These are phyloP conservation scores for Leccinum barrowsii DNA, from an alignment of 768 basidiomycete genomes.

Conservation along the genomic window DNA sequence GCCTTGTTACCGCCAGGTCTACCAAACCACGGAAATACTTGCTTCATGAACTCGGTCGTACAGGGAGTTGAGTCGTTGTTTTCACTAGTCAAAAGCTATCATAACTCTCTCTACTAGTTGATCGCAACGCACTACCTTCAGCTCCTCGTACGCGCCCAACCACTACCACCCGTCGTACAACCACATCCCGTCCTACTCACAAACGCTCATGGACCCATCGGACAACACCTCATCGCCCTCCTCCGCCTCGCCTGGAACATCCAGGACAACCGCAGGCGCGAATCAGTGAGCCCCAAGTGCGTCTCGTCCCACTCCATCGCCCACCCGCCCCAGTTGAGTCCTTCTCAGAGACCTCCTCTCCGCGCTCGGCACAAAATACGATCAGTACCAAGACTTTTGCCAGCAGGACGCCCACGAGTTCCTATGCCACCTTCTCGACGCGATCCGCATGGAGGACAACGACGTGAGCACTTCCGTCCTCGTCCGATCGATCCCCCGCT, in stretches of 20 bases:
- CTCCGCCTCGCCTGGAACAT: slow-evolving; percentile 63
- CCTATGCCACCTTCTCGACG: slow-evolving; percentile 82
- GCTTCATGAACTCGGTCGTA: slow-evolving; percentile 94
- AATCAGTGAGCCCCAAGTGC: slow-evolving; percentile 65
- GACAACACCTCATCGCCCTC: slow-evolving; percentile 53
- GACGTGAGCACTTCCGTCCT: slow-evolving; percentile 52
- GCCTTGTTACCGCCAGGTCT: slow-evolving; percentile 71
- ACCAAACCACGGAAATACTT: slow-evolving; percentile 83
- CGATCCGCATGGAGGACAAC: slow-evolving; percentile 91
- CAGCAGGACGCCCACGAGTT: slow-evolving; percentile 98
- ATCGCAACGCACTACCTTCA: slow-evolving; percentile 63
- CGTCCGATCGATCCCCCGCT: neutral
- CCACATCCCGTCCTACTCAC: slow-evolving; percentile 50
- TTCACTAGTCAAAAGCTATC: neutral
- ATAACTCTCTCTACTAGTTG: slow-evolving; percentile 39
- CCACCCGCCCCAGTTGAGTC: neutral
- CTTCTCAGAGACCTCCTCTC: slow-evolving; percentile 53
- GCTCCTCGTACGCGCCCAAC: slow-evolving; percentile 53
- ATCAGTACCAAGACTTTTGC: slow-evolving; percentile 91
- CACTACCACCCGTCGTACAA: slow-evolving; percentile 43
- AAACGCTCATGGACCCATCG: slow-evolving; percentile 58
- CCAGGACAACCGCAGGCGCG: slow-evolving; percentile 49
- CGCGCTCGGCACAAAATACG: slow-evolving; percentile 78
- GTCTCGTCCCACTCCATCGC: slow-evolving; percentile 21
- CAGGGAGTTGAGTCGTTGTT: slow-evolving; percentile 59